Evolutionary conservation across 805 yeast species (phyloP).

Genomic region (Lachancea mirantina): DNA sequence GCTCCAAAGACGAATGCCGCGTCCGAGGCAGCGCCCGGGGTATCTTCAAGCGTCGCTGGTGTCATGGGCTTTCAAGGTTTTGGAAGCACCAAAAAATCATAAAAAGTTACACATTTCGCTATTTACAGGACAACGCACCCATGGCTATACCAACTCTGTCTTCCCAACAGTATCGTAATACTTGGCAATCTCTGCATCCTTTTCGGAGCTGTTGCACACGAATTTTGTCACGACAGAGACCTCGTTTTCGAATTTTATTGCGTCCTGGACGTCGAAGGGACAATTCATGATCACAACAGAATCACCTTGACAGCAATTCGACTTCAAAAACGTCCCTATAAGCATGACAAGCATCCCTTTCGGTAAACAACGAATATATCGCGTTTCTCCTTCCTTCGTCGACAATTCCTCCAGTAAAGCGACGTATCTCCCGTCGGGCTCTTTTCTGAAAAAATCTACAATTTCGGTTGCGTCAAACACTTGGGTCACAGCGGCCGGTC

Average conservation of each 20-base stretch:
- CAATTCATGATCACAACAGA: conserved; percentile 48
- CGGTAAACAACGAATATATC: conserved; percentile 28
- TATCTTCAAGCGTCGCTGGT: conserved; percentile 26
- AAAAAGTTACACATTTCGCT: no score
- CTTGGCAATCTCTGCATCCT: conserved; percentile 43
- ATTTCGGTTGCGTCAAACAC: conserved; percentile 47
- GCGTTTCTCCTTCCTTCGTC: conserved; percentile 21
- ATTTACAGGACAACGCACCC: conserved; percentile 6
- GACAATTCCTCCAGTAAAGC: conserved; percentile 43
- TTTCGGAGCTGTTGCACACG: conserved; percentile 16
- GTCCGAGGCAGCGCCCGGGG: conserved; percentile 11
- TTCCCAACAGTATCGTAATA: conserved; percentile 65
- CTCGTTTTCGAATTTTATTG: conserved; percentile 67
- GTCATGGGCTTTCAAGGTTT: conserved; percentile 60
- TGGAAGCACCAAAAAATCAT: conserved; percentile 39
- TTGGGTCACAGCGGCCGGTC: conserved; percentile 16
- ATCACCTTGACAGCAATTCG: conserved; percentile 31
- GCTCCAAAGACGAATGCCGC: conserved; percentile 18
- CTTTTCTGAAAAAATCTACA: conserved; percentile 39
- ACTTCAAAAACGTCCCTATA: conserved; percentile 27
- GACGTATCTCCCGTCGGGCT: conserved; percentile 41
- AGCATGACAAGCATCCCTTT: conserved; percentile 31
- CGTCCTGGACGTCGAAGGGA: conserved; percentile 58
- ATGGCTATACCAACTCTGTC: conserved; percentile 22
- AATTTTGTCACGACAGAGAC: conserved; percentile 43